These are phyloP conservation scores for Cnidoscolus chayamansa DNA, from an alignment of 441 rosid genomes.

Conservation along the genomic window DNA sequence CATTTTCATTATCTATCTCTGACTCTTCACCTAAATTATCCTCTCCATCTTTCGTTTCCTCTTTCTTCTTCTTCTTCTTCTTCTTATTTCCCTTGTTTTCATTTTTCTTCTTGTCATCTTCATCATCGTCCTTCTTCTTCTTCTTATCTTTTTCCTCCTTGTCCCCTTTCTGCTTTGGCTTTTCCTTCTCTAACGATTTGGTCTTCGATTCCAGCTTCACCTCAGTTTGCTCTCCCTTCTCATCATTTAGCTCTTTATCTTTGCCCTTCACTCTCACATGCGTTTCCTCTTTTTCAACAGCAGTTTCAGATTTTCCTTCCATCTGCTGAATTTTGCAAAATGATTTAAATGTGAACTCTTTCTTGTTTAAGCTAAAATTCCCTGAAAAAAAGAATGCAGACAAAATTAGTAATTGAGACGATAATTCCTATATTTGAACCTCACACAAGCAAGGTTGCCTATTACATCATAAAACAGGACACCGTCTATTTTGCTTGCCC, in stretches of 20 bases:
- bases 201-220: constrained; percentile 47
- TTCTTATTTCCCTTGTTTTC: background rate
- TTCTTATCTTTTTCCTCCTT: constrained; percentile 25
- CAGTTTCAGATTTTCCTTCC: constrained; percentile 30
- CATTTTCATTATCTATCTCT: constrained; percentile 10
- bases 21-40: constrained; percentile 10
- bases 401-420: background rate
- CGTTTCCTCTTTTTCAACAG: constrained; percentile 34
- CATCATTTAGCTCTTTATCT: constrained; percentile 30
- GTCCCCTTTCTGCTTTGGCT: constrained; percentile 37
- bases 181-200: constrained; percentile 50
- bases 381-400: constrained; percentile 16
- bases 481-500: background rate
- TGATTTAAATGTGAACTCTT: constrained; percentile 21
- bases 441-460: background rate
- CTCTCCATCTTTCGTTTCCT: constrained; percentile 17
- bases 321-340: constrained; percentile 15
- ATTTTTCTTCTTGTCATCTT: background rate
- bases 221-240: constrained; percentile 39
- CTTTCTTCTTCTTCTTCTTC: constrained; percentile 16
- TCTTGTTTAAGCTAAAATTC: constrained; percentile 18
- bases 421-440: background rate
- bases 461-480: background rate
- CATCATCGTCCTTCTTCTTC: constrained; percentile 13
- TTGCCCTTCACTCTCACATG: constrained; percentile 45